These are phyloP conservation scores for Coleophoma crateriformis DNA, from an alignment of 2,329 filamentous ascomycete species.

Conservation along the genomic window DNA sequence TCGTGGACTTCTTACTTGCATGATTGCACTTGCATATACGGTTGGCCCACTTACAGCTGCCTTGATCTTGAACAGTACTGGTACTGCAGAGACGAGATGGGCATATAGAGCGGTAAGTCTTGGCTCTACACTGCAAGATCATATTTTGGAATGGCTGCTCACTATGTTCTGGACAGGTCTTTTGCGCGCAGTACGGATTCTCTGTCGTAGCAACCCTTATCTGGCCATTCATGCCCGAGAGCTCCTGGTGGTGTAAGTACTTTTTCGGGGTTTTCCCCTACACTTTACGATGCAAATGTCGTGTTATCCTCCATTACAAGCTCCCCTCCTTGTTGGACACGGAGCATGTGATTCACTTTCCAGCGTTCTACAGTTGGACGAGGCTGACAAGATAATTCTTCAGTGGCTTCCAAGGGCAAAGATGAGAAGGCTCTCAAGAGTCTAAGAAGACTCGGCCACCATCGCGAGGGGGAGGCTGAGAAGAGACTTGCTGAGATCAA, in stretches of 20 bases:
- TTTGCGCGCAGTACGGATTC: slow-evolving; percentile 28
- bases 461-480: slow-evolving; percentile 18
- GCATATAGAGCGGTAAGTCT: slow-evolving; percentile 21
- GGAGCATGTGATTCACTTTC: too few species aligned
- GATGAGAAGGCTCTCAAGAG: slow-evolving; percentile 29
- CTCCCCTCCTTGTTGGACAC: too few species aligned
- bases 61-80: slow-evolving; percentile 27
- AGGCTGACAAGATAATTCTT: too few species aligned
- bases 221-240: slow-evolving; percentile 35
- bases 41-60: slow-evolving; percentile 19
- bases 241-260: slow-evolving; percentile 30
- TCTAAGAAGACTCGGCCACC: slow-evolving; percentile 27
- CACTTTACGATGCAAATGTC: too few species aligned
- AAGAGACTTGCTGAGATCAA: slow-evolving; percentile 21
- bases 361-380: too few species aligned
- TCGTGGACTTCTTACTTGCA: slow-evolving; percentile 22
- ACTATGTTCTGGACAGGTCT: slow-evolving; percentile 8
- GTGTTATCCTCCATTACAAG: too few species aligned
- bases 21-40: slow-evolving; percentile 23
- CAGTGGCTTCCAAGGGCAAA: slow-evolving; percentile 25
- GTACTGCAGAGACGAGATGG: slow-evolving; percentile 22
- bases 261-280: too few species aligned
- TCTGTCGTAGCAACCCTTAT: slow-evolving; percentile 24
- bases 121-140: too few species aligned
- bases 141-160: too few species aligned